phyloP scores from a whole-genome alignment of 2,329 filamentous ascomycete genomes.

The Bipolaris victoriae region DNA sequence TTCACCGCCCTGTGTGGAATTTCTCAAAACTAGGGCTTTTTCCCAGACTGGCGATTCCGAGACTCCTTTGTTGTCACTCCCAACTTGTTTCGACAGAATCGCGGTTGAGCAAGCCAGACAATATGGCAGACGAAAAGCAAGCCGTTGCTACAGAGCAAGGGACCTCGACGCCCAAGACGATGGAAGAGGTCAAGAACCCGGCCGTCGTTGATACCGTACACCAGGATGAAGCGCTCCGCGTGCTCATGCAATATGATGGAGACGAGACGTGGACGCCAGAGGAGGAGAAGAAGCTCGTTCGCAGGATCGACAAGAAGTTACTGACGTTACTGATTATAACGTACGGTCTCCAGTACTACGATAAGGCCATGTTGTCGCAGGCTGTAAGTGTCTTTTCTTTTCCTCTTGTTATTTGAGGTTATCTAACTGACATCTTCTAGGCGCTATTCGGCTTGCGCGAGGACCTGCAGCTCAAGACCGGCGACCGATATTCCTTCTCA shows the following conservation, averaged over 20 bases:
- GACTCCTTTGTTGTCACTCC: not conserved
- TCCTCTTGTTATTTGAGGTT: not conserved
- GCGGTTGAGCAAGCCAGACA: not conserved
- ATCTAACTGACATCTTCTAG: not conserved
- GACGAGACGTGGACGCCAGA: not conserved
- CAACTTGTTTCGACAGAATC: not conserved
- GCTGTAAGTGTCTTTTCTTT: not conserved
- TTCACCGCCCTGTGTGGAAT: too few relatives aligned
- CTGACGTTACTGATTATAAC: not conserved
- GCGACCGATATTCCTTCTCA: not conserved
- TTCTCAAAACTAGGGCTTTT: too few relatives aligned
- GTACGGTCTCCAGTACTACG: not conserved
- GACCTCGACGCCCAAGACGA: not conserved
- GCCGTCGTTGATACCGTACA: not conserved
- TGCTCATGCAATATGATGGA: not conserved
- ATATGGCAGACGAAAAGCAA: not conserved
- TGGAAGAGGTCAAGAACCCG: not conserved
- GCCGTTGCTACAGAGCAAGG: not conserved
- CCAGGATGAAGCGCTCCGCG: not conserved
- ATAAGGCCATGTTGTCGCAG: not conserved
- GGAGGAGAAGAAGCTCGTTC: not conserved
- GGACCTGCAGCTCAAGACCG: not conserved
- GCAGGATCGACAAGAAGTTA: not conserved
- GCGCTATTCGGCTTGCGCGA: not conserved
- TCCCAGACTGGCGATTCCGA: too few relatives aligned